A percentile compares a stretch with the other conserved stretches of the same genome.
phyloP scores from a whole-genome alignment of 306 rosid genomes.

The Quillaja saponaria region DNA sequence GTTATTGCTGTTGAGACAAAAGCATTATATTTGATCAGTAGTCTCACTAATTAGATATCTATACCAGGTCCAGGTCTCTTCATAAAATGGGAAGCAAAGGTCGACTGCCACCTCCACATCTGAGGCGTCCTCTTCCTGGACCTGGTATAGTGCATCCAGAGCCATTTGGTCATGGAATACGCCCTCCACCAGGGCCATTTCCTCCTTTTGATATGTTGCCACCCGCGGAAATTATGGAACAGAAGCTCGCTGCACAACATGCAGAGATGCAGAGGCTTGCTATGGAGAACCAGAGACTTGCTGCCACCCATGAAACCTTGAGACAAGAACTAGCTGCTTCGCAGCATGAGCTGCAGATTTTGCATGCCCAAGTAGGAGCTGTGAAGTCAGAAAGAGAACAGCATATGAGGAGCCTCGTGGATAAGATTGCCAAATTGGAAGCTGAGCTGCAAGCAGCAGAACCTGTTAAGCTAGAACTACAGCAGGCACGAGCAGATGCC shows the following conservation, averaged over 20 bases:
- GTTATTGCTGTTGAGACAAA: background rate
- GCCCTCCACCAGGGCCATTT: conserved; percentile 46
- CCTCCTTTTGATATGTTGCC: conserved; percentile 71
- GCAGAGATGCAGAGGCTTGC: conserved; percentile 83
- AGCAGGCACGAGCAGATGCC: conserved; percentile 73
- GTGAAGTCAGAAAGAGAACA: conserved; percentile 82
- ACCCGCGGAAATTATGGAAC: conserved; percentile 84
- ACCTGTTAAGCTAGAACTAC: conserved; percentile 66
- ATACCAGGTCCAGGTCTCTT: conserved; percentile 10
- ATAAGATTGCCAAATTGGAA: conserved; percentile 80
- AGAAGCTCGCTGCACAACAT: conserved; percentile 87
- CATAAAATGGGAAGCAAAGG: conserved; percentile 83
- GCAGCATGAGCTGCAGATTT: conserved; percentile 83
- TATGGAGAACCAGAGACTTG: conserved; percentile 81
- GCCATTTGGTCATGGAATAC: conserved; percentile 44
- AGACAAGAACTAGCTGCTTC: conserved; percentile 88
- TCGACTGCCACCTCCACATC: conserved; percentile 69
- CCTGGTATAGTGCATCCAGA: conserved; percentile 57
- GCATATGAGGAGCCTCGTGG: conserved; percentile 53
- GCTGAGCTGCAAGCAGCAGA: conserved; percentile 58
- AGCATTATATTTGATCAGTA: background rate
- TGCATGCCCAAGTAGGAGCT: conserved; percentile 66
- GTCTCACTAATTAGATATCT: background rate
- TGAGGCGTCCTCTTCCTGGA: conserved; percentile 62
- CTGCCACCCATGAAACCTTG: conserved; percentile 70